Evolutionary conservation across 257 asterid species (phyloP), one percentile per base, ranked within the genome.

Genomic region (Solanum chiquidenum): DNA sequence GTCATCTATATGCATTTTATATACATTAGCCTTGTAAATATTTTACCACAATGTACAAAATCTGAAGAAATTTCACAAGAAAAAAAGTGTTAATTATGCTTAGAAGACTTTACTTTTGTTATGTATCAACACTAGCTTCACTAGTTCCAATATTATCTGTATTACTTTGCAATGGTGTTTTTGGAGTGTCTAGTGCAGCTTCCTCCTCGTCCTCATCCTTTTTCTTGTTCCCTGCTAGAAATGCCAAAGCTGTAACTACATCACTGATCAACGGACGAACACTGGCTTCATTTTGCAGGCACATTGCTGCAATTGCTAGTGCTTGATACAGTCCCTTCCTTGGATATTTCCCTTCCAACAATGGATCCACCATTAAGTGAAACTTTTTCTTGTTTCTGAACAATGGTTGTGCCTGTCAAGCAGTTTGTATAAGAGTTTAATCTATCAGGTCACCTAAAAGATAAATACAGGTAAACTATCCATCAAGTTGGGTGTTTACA

Each of bases 241-340:
- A 92, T 7, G 91, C 91, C 83, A 93, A 55, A 25, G 94, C 96
- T 23, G 91, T 80, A 0, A 93, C 93, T 3, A 94, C 95, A 64
- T 94, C 97, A 5, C 91, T 82, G 74, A 94, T 94, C 33, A 79
- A 82, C 25, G 97, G 97, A n/a, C 96, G 92, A 16, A 84, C 85
- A n/a, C 87, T 84, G 38, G 93, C 93, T 46, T 94, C 97, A 86
- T 93, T 94, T 52, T 93, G 95, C 2, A 93, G 93, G 44, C 97
- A 94, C 96, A 93, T 93, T 29, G 97, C 96, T 18, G 94, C 96
- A 10, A 93, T 89, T 4, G 96, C 96, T 2, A 94, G 91, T n/a
- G 97, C 95, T 88, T 94, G 96, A 77, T 85, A 85, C 20, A 94
- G 88, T 14, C 86, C 93, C 87, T 91, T 94, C 49, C 87, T 93